phyloP scores from a whole-genome alignment of 2,329 filamentous ascomycete species.

The Cryphonectria nitschkei region DNA sequence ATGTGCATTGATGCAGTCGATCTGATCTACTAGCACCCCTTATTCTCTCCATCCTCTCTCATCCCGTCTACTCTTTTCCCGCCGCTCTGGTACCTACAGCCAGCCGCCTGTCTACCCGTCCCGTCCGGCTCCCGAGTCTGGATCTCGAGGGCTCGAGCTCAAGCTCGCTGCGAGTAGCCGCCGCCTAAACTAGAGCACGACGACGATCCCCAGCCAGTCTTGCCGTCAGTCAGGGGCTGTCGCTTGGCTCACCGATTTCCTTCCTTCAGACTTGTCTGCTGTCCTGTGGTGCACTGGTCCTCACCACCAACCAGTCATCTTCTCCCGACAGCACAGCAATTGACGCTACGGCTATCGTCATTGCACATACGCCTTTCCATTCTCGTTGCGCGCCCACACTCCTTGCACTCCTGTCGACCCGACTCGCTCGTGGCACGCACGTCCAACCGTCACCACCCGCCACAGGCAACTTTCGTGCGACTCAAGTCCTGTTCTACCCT shows the following conservation, averaged over 20 bases:
- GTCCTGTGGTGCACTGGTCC: neutral
- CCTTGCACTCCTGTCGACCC: neutral
- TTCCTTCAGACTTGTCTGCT: neutral
- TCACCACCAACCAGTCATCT: neutral
- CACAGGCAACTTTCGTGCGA: neutral
- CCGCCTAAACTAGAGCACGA: neutral
- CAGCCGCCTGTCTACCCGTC: constrained; percentile 8
- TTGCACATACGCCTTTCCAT: neutral
- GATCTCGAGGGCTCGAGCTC: constrained; percentile 2
- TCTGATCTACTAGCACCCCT: neutral
- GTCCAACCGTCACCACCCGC: neutral
- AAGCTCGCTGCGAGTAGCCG: neutral
- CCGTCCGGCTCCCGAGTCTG: constrained; percentile 9
- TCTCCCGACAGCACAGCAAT: neutral
- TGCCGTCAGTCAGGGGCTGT: neutral
- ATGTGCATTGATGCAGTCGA: neutral
- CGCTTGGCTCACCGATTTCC: neutral
- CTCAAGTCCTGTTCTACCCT: neutral
- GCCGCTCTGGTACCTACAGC: constrained; percentile 6
- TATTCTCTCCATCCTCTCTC: neutral
- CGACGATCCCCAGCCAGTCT: neutral
- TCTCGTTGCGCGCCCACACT: neutral
- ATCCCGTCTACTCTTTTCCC: neutral
- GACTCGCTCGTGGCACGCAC: neutral
- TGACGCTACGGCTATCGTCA: neutral